These are phyloP conservation scores for Spizellomyces punctatus DNA, from an alignment of 192 early-diverging fungal genomes.

Conservation along the genomic window DNA sequence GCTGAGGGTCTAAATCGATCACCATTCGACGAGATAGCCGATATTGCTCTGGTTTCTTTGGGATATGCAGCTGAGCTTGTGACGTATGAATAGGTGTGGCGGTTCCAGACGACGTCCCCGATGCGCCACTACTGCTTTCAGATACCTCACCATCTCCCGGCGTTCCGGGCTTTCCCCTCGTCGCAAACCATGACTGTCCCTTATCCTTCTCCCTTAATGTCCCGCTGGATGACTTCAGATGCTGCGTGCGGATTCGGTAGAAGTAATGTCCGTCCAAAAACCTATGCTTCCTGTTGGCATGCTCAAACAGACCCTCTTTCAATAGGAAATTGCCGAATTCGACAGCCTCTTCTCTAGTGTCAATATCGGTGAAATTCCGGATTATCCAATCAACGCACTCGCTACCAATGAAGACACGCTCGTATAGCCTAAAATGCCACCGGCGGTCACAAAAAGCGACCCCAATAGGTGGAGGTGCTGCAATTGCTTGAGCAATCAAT, in stretches of 20 bases:
- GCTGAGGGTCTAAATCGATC: constrained; percentile 85
- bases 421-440: constrained; percentile 84
- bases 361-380: constrained; percentile 71
- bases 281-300: constrained; percentile 52
- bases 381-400: constrained; percentile 91
- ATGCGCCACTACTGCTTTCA: neutral
- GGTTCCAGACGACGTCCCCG: neutral
- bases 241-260: constrained; percentile 61
- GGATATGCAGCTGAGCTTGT: neutral
- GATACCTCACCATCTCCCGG: neutral
- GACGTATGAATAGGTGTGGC: constrained; percentile 2
- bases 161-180: neutral
- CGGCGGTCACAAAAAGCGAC: constrained; percentile 71
- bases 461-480: constrained; percentile 63
- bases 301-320: constrained; percentile 70
- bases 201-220: constrained; percentile 1
- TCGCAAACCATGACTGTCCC: constrained; percentile 14
- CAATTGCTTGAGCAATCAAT: constrained; percentile 69
- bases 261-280: constrained; percentile 92
- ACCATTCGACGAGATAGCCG: constrained; percentile 68
- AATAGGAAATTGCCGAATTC: constrained; percentile 77
- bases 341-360: constrained; percentile 75
- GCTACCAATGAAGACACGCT: constrained; percentile 73
- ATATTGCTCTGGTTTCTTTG: constrained; percentile 32
- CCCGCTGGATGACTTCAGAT: neutral